A percentile compares a stretch with the other conserved stretches of the same genome.
Conservation (phyloP, 2,329 filamentous ascomycete genomes). For the Pseudocercospora pini-densiflorae region DNA sequence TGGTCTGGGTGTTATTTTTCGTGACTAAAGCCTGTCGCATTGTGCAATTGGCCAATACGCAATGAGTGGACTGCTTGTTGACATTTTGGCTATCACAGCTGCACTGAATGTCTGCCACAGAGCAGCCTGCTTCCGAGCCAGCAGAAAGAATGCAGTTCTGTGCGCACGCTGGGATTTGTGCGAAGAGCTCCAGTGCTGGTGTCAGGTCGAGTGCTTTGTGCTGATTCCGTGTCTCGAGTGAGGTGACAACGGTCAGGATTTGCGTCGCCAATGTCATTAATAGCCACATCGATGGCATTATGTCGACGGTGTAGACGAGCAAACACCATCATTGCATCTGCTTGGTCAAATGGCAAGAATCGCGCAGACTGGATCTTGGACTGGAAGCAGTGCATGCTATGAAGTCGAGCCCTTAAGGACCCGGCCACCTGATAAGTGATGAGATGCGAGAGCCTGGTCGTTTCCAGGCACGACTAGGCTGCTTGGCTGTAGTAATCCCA, state of each 20-base stretch:
- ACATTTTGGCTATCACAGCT: slow-evolving; percentile 15
- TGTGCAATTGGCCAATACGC: slow-evolving; percentile 16
- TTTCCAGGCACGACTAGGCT: not conserved
- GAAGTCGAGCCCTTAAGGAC: not conserved
- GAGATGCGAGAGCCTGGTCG: not conserved
- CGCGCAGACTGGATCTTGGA: not conserved
- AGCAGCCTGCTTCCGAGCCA: not conserved
- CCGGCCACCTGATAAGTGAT: not conserved
- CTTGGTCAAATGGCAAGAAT: not conserved
- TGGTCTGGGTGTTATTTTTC: slow-evolving; percentile 18
- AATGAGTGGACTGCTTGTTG: slow-evolving; percentile 1
- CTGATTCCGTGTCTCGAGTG: not conserved
- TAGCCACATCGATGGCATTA: not conserved
- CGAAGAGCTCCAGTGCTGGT: not conserved
- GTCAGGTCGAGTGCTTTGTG: not conserved
- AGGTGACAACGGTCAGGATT: not conserved
- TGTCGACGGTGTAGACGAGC: not conserved
- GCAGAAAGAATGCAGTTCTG: not conserved
- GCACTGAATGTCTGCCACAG: slow-evolving; percentile 13
- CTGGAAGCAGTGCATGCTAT: not conserved
- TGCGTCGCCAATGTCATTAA: not conserved
- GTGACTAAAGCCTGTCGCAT: slow-evolving; percentile 15
- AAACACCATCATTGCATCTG: not conserved
- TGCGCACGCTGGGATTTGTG: not conserved
- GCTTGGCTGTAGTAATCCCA: not conserved